Evolutionary conservation across 1,284 basidiomycete genomes (phyloP), one percentile per base, ranked within the genome.

Genomic region (Xanthoconium separans): DNA sequence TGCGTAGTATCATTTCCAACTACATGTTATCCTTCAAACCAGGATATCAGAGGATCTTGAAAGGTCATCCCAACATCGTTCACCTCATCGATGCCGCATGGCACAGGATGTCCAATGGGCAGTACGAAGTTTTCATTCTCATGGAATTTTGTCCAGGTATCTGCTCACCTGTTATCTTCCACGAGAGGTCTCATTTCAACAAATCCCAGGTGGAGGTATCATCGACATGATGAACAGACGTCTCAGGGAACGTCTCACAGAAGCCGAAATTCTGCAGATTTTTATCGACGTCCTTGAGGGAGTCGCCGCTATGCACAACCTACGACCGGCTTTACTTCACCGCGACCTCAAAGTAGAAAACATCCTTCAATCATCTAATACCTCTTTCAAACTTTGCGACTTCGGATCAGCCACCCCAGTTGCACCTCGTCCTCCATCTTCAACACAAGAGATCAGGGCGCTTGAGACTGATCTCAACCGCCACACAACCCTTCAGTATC

Each of bases 161-260:
- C 36, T 41, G 58, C 72, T 45, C 4, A 62, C 30, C 18, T 65
- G 5, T 42, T 44, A n/a, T 51, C 5, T 48, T 44, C 15, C 20
- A 27, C 27, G 29, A 41, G 36, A 39, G 13, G 29, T 48, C 53
- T 62, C 12, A 60, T 57, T 30, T 54, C 18, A 51, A 40, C 55
- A 11, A 29, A 43, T 6, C 47, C 1, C 59, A 93, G 92, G 95
- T 43, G 97, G 97, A 27, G 97, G 97, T 39, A 97, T 99, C 64
- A 98, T 99, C 73, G 97, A 99, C 74, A 93, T 99, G 84, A 93
- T 99, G 89, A 99, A 99, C 73, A 87, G 95, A 62, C 84, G 96
- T 47, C 80, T 99, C 39, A 85, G 95, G 48, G 93, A 98, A 70
- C 85, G 97, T 24, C 79, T 99, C 44, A 93, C 92, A 3, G 97